Percentiles rank a stretch among this genome's conserved stretches.
These are phyloP conservation scores for Elasticomyces elasticus DNA, from an alignment of 495 filamentous ascomycete genomes.

Conservation along the genomic window DNA sequence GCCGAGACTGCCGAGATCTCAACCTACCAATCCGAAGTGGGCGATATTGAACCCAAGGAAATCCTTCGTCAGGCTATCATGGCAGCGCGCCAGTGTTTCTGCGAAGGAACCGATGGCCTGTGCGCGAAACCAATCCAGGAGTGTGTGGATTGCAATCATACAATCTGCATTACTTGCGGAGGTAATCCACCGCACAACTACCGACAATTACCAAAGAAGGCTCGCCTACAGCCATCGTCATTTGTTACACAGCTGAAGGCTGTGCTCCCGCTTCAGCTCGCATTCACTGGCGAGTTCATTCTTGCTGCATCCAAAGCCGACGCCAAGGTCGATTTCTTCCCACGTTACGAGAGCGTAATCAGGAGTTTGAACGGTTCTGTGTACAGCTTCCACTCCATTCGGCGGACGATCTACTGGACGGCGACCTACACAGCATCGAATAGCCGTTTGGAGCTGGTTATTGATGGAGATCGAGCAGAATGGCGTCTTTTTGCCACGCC, in stretches of 20 bases:
- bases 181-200: slow-evolving; percentile 50
- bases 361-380: slow-evolving; percentile 29
- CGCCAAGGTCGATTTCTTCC: too few species aligned
- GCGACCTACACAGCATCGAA: slow-evolving; percentile 36
- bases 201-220: slow-evolving; percentile 6
- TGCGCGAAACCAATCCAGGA: slow-evolving; percentile 32
- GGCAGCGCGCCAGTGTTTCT: slow-evolving; percentile 41
- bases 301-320: background rate
- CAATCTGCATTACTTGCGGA: slow-evolving; percentile 45
- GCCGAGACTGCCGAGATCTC: background rate
- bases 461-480: slow-evolving; percentile 34
- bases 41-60: background rate
- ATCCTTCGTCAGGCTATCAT: background rate
- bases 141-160: slow-evolving; percentile 48
- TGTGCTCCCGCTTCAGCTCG: slow-evolving; percentile 23
- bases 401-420: slow-evolving; percentile 44
- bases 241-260: slow-evolving; percentile 37
- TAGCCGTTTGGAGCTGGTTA: slow-evolving; percentile 42
- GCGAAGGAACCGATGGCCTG: slow-evolving; percentile 43
- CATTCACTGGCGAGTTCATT: background rate
- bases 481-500: slow-evolving; percentile 50
- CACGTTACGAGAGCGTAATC: slow-evolving; percentile 29
- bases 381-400: slow-evolving; percentile 39
- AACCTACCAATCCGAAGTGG: background rate
- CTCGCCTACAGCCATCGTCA: slow-evolving; percentile 35